Evolutionary conservation across 192 early-diverging fungal species (phyloP), one percentile per base, ranked within the genome.

Genomic region (Gryganskiella cystojenkinii): DNA sequence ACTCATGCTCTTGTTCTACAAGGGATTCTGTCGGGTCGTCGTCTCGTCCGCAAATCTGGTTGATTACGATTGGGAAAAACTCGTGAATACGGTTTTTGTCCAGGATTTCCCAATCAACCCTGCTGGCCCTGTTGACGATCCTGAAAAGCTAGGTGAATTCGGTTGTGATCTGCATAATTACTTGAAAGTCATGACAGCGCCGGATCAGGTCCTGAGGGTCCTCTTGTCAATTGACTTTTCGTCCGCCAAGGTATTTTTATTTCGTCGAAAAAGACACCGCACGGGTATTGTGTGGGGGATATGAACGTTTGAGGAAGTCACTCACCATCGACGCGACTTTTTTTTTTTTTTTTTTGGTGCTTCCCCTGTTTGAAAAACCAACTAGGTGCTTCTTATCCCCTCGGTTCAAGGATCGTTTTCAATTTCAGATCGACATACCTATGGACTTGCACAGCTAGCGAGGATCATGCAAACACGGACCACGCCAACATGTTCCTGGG

Each of bases 1-100:
- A 57, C 24, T 90, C 0, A 90, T 92, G 90, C 64, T 92, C 7
- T 40, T 92, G 13, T 92, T 89, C 33, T 85, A 87, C 42, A 68
- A 80, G 17, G 64, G 51, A 1, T 87, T 85, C 50, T 58, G 87
- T 54, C 80, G 90, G 2, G 86, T 92, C 2, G 89, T 90, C 0
- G 80, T 82, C 15, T 84, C 85, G 0, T 89, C 88, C 0, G 90
- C 89, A 11, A 92, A 92, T 31, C 56, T 92, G 55, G 81, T 80
- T 2, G 17, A 15, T 4, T 79, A 84, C 25, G 90, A 92, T 68
- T 92, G 88, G 83, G 58, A 80, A 9, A 67, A 86, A 19, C 55
- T 92, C 15, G 83, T 86, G 10, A 92, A 92, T 70, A 85, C 85
- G 5, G 63, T 92, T 24, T 92, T 84, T 74, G 87, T 92, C 13